phyloP scores from a whole-genome alignment of 202 grass and related monocot genomes.

The Panicum virgatum region DNA sequence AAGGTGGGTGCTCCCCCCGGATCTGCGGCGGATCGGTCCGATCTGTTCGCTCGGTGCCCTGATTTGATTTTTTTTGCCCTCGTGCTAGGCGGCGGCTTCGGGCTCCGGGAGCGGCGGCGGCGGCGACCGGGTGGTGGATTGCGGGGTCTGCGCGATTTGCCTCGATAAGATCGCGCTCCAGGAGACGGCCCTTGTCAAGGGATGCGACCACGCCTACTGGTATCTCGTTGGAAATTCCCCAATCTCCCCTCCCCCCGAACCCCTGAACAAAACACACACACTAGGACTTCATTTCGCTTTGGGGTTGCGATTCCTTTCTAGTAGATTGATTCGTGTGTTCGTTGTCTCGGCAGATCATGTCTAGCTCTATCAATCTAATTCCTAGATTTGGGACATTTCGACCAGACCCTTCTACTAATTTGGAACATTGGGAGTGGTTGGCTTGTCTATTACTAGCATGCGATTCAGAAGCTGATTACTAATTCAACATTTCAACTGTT shows the following conservation, averaged over 20 bases:
- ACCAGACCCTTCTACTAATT: background rate
- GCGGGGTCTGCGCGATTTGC: conserved; percentile 83
- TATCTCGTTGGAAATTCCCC: conserved; percentile 21
- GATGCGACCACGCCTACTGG: conserved; percentile 98
- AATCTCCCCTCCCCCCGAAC: too few species aligned
- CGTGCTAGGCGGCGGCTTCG: background rate
- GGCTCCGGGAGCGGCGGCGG: background rate
- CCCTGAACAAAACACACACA: background rate
- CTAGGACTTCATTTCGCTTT: background rate
- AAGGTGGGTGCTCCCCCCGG: conserved; percentile 39
- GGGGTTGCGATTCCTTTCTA: background rate
- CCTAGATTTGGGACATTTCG: background rate
- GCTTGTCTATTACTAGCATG: background rate
- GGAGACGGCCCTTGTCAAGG: conserved; percentile 93
- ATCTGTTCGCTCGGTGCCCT: background rate
- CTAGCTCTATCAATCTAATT: background rate
- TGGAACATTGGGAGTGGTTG: background rate
- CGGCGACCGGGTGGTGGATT: conserved; percentile 51
- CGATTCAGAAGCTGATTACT: background rate
- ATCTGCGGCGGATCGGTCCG: background rate
- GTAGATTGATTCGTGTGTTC: background rate
- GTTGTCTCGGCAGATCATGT: background rate
- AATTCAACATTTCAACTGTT: background rate
- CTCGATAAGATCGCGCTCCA: conserved; percentile 77
- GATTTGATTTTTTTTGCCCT: background rate